phyloP scores from a whole-genome alignment of 106 monocot species.

The Dioscorea alata region DNA sequence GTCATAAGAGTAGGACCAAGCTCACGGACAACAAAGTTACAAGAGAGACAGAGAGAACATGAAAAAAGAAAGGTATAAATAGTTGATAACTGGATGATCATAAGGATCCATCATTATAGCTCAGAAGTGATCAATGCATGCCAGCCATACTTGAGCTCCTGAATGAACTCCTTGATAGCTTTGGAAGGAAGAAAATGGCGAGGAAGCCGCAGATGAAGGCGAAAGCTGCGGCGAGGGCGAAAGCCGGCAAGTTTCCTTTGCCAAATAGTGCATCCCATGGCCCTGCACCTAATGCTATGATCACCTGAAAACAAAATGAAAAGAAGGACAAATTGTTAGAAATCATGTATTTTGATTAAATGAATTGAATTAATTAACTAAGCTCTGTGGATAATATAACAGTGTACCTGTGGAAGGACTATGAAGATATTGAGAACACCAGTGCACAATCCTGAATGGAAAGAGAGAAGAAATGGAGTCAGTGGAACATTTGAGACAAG shows the following conservation, averaged over 20 bases:
- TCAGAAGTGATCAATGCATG: not conserved
- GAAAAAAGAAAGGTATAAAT: too few relatives aligned
- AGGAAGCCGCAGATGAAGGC: slow-evolving; percentile 9
- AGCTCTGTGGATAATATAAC: not conserved
- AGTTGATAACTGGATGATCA: too few relatives aligned
- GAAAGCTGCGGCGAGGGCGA: slow-evolving; percentile 16
- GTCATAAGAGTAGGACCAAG: too few relatives aligned
- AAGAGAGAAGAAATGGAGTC: too few relatives aligned
- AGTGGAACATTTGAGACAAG: too few relatives aligned
- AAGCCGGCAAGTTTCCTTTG: slow-evolving; percentile 19
- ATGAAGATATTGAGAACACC: slow-evolving; percentile 23
- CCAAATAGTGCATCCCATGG: slow-evolving; percentile 28
- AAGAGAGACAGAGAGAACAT: too few relatives aligned
- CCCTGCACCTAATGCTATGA: slow-evolving; percentile 11
- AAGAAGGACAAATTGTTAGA: too few relatives aligned
- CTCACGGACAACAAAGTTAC: too few relatives aligned
- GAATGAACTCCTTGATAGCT: slow-evolving; percentile 12
- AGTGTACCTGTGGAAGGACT: slow-evolving; percentile 21
- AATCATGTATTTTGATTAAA: not conserved
- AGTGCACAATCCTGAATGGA: slow-evolving; percentile 14
- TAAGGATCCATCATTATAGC: not conserved
- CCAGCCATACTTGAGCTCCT: not conserved
- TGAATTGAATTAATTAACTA: not conserved
- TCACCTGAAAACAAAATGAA: slow-evolving; percentile 3
- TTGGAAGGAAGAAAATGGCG: slow-evolving; percentile 9